Base-by-base conservation (phyloP, 306 rosid genomes). In the Cicer chorassanicum region DNA sequence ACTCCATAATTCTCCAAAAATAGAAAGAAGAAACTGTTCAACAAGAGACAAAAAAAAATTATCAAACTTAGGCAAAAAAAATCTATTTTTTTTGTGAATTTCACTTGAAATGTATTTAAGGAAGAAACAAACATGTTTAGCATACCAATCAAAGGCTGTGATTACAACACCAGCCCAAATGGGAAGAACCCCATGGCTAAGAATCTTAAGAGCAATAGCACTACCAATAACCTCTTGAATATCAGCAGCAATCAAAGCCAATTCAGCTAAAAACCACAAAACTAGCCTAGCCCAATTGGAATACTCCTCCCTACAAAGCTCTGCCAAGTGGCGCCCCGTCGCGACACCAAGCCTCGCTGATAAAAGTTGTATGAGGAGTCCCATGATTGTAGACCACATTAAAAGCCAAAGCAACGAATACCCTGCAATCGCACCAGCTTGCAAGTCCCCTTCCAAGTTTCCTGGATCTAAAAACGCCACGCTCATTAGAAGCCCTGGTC, bases 221-320 rank as follows among this genome's bases (percentile, higher is more conserved):
- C 96, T 90, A 1, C 96, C 96, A 72, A 90, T 90, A 13, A 90
- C 96, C 84, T 90, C 96, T 59, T 90, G 92, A 77, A 90, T 90
- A 77, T 90, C 96, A 45, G 96, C 96, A 14, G 89, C 96, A 68
- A 90, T 86, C 81, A 90, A 60, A 15, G 96, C 92, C 82, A 84
- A 2, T 86, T 90, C 96, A 42, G 96, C 90, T 82, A 90, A 40
- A 29, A 82, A 36, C 89, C 90, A 90, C 1, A 90, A 79, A 46
- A 81, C 70, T 39, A 76, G 18, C 68, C 81, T 84, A 0, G 92
- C 92, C 96, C 96, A 90, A 49, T 77, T 85, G 0, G 88, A 75
- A 53, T 90, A 90, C 83, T 90, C 96, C 72, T 90, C 96, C 71
- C 90, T 46, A 62, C 96, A 90, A 7, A 90, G 82, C 81, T 90